Conservation (phyloP, 2,329 filamentous ascomycete genomes). For the Aspergillus fijiensis region DNA sequence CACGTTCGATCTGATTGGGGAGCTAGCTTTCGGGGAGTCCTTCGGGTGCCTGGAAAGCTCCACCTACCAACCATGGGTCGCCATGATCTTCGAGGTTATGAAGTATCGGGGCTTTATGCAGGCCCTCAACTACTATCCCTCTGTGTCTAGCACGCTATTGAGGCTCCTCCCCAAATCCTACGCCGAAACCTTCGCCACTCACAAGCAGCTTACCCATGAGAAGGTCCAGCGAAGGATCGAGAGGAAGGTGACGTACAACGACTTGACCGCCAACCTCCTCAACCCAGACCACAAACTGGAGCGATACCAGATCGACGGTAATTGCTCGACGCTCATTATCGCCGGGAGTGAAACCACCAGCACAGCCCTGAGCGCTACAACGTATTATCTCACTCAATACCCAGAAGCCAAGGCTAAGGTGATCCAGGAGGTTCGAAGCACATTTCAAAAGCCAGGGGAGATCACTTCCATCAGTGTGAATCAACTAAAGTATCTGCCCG, state of each 20-base stretch:
- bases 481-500: slow-evolving; percentile 39
- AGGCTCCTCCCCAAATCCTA: not conserved
- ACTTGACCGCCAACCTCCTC: not conserved
- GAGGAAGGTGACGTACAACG: not conserved
- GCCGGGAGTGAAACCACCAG: slow-evolving; percentile 51
- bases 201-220: not conserved
- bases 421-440: slow-evolving; percentile 35
- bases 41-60: slow-evolving; percentile 42
- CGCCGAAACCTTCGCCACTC: not conserved
- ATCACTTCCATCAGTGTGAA: slow-evolving; percentile 29
- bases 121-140: not conserved
- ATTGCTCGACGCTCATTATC: slow-evolving; percentile 18
- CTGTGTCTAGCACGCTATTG: not conserved
- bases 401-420: slow-evolving; percentile 33
- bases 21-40: slow-evolving; percentile 41
- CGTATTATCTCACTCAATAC: slow-evolving; percentile 41
- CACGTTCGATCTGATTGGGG: slow-evolving; percentile 42
- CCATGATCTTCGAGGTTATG: not conserved
- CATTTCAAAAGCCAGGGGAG: slow-evolving; percentile 35
- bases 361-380: slow-evolving; percentile 41
- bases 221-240: not conserved
- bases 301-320: not conserved
- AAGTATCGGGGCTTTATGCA: not conserved
- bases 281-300: not conserved
- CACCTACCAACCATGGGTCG: slow-evolving; percentile 37